Base-by-base conservation (phyloP, 768 basidiomycete genomes). In the Leccinum pellstonianum region DNA sequence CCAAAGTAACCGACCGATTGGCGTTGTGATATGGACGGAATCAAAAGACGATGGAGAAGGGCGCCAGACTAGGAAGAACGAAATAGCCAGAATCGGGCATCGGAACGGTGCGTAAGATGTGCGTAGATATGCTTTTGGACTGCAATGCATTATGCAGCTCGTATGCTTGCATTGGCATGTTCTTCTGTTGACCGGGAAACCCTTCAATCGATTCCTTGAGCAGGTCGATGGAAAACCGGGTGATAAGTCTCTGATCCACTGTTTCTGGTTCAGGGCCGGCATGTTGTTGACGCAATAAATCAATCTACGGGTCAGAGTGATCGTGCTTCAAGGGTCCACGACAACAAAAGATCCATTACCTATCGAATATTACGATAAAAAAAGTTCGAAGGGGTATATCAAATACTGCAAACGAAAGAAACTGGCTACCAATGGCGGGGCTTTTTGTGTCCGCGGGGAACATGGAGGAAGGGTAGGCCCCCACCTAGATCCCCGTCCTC, bases 111-210 rank as follows among this genome's bases (percentile, higher is more conserved):
- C 10, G 31, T 4, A 33, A 33, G 31, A 33, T 4, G 31, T 0
- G 31, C 11, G 31, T 33, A 4, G 31, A 33, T 33, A 1, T 33
- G 11, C 11, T 33, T 31, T 33, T 33, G 31, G 31, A 33, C 37
- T 15, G 37, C 37, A 38, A 38, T 29, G 27, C 31, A 33, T 33
- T 11, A 33, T 38, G 37, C 15, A 38, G 37, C 15, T 38, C 37
- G 15, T 38, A 38, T 38, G 7, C 15, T 38, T 15, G 3, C 15
- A 15, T 5, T 15, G 15, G 15, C 38, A 88, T 41, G 38, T 41
- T 41, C 37, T 41, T 9, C 38, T 17, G 15, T 38, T 38, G 37
- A 3, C 15, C 29, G 3, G 7, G 37, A 17, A 8, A 38, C 37
- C 15, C 9, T 38, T 38, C 14, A 14, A 14, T 35, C 35, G 35